phyloP scores from a whole-genome alignment of 768 basidiomycete genomes.

The Mycena amicta region DNA sequence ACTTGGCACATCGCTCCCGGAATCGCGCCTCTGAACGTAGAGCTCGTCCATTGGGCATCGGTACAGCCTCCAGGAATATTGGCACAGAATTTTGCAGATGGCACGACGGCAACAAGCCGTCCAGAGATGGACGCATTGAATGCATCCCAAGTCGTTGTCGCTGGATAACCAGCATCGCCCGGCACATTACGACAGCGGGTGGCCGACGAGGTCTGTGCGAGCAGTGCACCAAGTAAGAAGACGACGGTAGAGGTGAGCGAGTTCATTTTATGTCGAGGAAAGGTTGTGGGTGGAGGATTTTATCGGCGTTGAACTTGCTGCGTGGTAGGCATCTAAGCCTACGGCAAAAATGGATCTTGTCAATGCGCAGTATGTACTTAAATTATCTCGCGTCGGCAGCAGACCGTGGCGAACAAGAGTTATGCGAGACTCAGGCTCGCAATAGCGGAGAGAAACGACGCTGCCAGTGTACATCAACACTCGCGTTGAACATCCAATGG shows the following conservation, averaged over 20 bases:
- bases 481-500: no score
- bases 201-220: background rate
- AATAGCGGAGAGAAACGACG: no score
- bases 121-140: conserved; percentile 12
- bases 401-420: no score
- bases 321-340: background rate
- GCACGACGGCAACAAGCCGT: conserved; percentile 14
- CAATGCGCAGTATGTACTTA: background rate
- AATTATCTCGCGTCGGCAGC: no score
- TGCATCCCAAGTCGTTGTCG: conserved; percentile 1
- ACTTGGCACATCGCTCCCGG: conserved; percentile 21
- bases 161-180: conserved; percentile 13
- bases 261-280: no score
- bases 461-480: no score
- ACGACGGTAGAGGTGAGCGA: background rate
- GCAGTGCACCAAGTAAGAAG: background rate
- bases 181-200: conserved; percentile 14
- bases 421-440: no score
- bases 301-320: background rate
- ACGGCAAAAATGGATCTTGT: background rate
- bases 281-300: background rate
- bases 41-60: conserved; percentile 19
- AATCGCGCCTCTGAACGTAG: conserved; percentile 10
- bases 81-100: conserved; percentile 15
- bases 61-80: conserved; percentile 14